Conservation (phyloP, 2,329 filamentous ascomycete species). For the Ophiostoma ips region DNA sequence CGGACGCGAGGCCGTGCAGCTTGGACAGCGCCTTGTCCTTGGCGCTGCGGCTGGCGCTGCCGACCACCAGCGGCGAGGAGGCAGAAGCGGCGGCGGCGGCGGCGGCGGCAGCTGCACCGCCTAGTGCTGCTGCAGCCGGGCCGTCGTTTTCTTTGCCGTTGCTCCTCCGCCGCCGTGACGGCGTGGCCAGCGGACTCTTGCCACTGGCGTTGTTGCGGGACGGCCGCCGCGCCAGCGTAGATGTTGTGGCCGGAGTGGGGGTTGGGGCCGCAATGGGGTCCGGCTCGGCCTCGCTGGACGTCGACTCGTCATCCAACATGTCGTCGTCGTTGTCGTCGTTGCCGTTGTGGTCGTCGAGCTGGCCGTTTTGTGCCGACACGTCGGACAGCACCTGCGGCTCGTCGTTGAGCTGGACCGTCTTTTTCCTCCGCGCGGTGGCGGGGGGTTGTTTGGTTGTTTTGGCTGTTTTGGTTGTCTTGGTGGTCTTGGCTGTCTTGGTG, state of each 20-base stretch:
- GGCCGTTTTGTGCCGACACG: slow-evolving; percentile 2
- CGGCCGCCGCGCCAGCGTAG: slow-evolving; percentile 1
- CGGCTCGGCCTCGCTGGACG: slow-evolving; percentile 4
- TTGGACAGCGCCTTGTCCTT: slow-evolving; percentile 72
- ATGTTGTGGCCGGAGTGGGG: not conserved
- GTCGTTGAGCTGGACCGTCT: not conserved
- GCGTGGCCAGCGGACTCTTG: slow-evolving; percentile 24
- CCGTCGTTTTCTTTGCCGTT: slow-evolving; percentile 60
- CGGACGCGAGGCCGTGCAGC: slow-evolving; percentile 63
- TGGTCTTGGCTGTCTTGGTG: too few species aligned
- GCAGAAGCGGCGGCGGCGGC: slow-evolving; percentile 22
- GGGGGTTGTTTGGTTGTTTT: too few species aligned
- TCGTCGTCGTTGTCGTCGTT: too few species aligned
- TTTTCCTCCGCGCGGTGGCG: not conserved
- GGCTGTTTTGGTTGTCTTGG: too few species aligned
- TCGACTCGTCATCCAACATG: slow-evolving; percentile 12
- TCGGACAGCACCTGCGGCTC: slow-evolving; percentile 4
- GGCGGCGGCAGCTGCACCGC: not conserved
- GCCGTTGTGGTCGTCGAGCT: not conserved
- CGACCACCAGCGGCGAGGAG: slow-evolving; percentile 48
- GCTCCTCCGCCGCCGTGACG: slow-evolving; percentile 19
- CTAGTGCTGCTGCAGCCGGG: too few species aligned
- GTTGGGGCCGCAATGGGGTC: not conserved
- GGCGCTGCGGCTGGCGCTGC: slow-evolving; percentile 68
- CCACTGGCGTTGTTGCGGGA: not conserved